phyloP scores from a whole-genome alignment of 768 basidiomycete species.

The Agaricus subrufescens region DNA sequence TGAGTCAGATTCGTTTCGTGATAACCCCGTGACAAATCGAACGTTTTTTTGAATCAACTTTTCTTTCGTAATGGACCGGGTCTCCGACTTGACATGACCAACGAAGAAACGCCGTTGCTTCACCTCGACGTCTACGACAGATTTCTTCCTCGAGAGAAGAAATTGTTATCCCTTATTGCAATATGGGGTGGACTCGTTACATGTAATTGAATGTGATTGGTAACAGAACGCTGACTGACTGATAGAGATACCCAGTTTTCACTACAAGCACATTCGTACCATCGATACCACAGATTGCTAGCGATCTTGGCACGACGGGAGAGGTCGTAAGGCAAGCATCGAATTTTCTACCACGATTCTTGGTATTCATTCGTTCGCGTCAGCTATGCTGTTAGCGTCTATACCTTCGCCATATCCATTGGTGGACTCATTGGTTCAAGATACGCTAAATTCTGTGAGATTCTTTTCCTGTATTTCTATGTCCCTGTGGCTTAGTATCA shows the following conservation, averaged over 20 bases:
- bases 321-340: constrained; percentile 47
- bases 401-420: constrained; percentile 26
- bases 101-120: too few relatives aligned
- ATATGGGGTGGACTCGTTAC: too few relatives aligned
- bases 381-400: constrained; percentile 32
- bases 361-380: background rate
- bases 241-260: constrained; percentile 42
- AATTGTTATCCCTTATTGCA: too few relatives aligned
- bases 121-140: too few relatives aligned
- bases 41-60: too few relatives aligned
- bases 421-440: constrained; percentile 28
- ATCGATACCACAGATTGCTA: constrained; percentile 67
- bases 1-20: too few relatives aligned
- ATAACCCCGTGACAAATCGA: too few relatives aligned
- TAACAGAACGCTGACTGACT: too few relatives aligned
- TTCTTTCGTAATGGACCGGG: constrained; percentile 14
- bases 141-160: too few relatives aligned
- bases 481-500: background rate
- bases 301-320: constrained; percentile 54
- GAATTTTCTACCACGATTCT: background rate
- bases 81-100: too few relatives aligned
- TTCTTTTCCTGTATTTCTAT: background rate
- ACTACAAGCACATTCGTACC: constrained; percentile 68
- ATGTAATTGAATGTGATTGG: too few relatives aligned
- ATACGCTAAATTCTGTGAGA: constrained; percentile 35